Percentiles rank a stretch among this genome's conserved stretches.
These are phyloP conservation scores for Chaetomium sp. DNA, from an alignment of 2,329 filamentous ascomycete species.

Conservation along the genomic window DNA sequence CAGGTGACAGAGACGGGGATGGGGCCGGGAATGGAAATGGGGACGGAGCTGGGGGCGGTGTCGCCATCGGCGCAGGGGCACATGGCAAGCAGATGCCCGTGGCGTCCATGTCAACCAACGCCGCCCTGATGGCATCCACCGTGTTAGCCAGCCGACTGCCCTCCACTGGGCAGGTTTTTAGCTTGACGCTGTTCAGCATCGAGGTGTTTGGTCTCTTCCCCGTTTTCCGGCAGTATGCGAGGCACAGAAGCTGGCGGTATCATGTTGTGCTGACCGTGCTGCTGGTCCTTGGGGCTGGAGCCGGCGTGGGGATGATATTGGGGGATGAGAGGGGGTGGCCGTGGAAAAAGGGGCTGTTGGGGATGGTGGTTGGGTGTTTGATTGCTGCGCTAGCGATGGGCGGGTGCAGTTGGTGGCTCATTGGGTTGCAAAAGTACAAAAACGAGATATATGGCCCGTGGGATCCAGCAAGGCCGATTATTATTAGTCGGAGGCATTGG, in stretches of 20 bases:
- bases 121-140: constrained; percentile 91
- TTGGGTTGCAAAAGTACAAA: constrained; percentile 96
- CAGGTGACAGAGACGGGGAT: too few species aligned
- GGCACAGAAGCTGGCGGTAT: constrained; percentile 73
- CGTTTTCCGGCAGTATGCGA: constrained; percentile 87
- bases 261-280: constrained; percentile 70
- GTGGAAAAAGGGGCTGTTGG: constrained; percentile 56
- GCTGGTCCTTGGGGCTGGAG: constrained; percentile 73
- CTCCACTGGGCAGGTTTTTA: constrained; percentile 90
- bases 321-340: constrained; percentile 41
- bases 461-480: constrained; percentile 89
- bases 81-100: constrained; percentile 49
- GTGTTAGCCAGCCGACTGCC: constrained; percentile 86
- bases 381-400: constrained; percentile 76
- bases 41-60: too few species aligned
- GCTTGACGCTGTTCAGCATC: constrained; percentile 89
- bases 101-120: constrained; percentile 81
- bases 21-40: too few species aligned
- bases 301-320: constrained; percentile 63
- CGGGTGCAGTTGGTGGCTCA: constrained; percentile 95
- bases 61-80: not conserved
- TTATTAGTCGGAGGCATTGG: constrained; percentile 60
- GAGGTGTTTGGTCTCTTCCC: constrained; percentile 96
- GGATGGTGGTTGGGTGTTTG: constrained; percentile 69
- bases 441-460: constrained; percentile 97